These are phyloP conservation scores for Kregervanrija delftensis DNA, from an alignment of 805 yeast species.

Conservation along the genomic window DNA sequence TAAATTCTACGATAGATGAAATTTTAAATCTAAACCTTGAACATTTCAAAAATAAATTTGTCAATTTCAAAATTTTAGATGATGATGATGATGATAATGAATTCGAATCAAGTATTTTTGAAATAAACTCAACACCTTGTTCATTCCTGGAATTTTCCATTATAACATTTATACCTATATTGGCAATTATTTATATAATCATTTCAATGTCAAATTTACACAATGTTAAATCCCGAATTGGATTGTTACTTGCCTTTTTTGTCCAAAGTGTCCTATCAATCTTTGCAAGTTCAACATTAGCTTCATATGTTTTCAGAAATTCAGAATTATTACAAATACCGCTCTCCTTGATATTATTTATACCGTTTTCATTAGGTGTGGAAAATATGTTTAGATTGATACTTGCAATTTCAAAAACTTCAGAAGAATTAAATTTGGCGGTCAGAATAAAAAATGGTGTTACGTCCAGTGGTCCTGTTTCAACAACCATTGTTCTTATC, in stretches of 20 bases:
- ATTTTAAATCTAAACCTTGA: slow-evolving; percentile 28
- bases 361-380: slow-evolving; percentile 35
- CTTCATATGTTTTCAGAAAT: slow-evolving; percentile 30
- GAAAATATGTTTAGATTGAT: slow-evolving; percentile 45
- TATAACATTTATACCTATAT: slow-evolving; percentile 13
- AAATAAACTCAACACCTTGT: neutral
- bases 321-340: slow-evolving; percentile 33
- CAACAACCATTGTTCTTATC: slow-evolving; percentile 29
- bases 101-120: neutral
- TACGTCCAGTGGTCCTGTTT: slow-evolving; percentile 29
- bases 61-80: neutral
- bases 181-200: slow-evolving; percentile 18
- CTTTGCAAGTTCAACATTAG: slow-evolving; percentile 36
- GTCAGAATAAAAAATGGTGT: slow-evolving; percentile 32
- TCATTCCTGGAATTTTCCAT: slow-evolving; percentile 1
- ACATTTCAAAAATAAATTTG: slow-evolving; percentile 9
- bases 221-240: slow-evolving; percentile 38
- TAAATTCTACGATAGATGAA: slow-evolving; percentile 12
- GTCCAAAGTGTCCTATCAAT: slow-evolving; percentile 35
- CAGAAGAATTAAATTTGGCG: slow-evolving; percentile 36
- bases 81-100: neutral
- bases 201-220: slow-evolving; percentile 35
- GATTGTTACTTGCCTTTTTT: slow-evolving; percentile 36
- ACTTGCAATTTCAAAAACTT: slow-evolving; percentile 31
- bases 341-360: slow-evolving; percentile 33